These are phyloP conservation scores for Cyamopsis tetragonoloba DNA, from an alignment of 306 rosid genomes.

Conservation along the genomic window DNA sequence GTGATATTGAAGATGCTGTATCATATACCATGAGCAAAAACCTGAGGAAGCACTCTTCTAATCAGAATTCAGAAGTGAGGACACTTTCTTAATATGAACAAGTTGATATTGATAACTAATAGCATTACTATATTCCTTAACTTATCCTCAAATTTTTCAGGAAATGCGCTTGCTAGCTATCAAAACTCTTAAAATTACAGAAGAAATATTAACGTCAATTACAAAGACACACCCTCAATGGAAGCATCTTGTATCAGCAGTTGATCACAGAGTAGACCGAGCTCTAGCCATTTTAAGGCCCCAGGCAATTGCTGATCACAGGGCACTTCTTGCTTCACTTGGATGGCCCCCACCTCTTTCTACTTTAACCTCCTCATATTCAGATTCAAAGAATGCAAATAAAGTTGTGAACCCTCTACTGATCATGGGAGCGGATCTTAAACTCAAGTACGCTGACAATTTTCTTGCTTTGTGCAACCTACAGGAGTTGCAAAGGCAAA, in stretches of 20 bases:
- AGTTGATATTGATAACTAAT: slow-evolving; percentile 17
- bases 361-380: slow-evolving; percentile 34
- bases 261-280: slow-evolving; percentile 92
- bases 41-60: slow-evolving; percentile 52
- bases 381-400: slow-evolving; percentile 41
- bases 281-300: slow-evolving; percentile 89
- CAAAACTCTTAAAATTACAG: slow-evolving; percentile 57
- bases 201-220: slow-evolving; percentile 60
- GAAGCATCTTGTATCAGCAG: slow-evolving; percentile 77
- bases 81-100: neutral
- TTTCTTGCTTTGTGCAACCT: slow-evolving; percentile 77
- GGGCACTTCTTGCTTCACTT: slow-evolving; percentile 76
- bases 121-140: slow-evolving; percentile 15
- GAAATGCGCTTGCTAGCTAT: slow-evolving; percentile 60
- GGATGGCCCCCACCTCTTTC: slow-evolving; percentile 97
- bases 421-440: slow-evolving; percentile 76
- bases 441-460: slow-evolving; percentile 67
- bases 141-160: slow-evolving; percentile 45
- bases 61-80: slow-evolving; percentile 72
- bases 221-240: slow-evolving; percentile 67
- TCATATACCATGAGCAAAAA: slow-evolving; percentile 62
- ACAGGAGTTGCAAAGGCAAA: slow-evolving; percentile 79
- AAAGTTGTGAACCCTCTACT: slow-evolving; percentile 65
- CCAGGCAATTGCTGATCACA: slow-evolving; percentile 82
- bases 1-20: slow-evolving; percentile 92